Percentiles rank a stretch among this genome's conserved stretches.
Conservation (phyloP, 2,329 filamentous ascomycete species). For the Fusarium bactridioides region DNA sequence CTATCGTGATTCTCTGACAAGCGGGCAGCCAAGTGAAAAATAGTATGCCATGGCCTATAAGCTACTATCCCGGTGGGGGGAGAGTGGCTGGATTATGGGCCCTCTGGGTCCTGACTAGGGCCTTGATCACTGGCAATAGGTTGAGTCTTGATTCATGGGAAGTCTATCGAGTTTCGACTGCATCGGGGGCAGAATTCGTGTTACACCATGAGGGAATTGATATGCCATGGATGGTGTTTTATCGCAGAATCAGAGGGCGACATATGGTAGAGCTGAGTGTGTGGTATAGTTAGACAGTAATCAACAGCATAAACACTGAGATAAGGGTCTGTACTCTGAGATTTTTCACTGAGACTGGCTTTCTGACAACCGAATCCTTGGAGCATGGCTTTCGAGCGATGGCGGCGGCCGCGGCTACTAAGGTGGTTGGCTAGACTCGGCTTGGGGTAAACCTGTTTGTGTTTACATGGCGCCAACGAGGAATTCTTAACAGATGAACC, state of each 20-base stretch:
- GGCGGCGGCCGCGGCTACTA: conserved; percentile 25
- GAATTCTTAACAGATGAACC: conserved; percentile 15
- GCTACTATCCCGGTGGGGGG: conserved; percentile 24
- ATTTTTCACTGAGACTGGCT: background rate
- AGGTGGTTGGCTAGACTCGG: conserved; percentile 21
- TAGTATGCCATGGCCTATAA: conserved; percentile 4
- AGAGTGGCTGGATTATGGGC: conserved; percentile 34
- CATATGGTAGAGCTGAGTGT: background rate
- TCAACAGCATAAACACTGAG: background rate
- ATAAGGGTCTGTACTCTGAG: background rate
- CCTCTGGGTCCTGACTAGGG: conserved; percentile 24
- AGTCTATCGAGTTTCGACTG: conserved; percentile 25
- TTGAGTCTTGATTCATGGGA: conserved; percentile 26
- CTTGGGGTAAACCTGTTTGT: conserved; percentile 26
- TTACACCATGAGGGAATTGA: background rate
- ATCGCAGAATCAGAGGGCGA: background rate
- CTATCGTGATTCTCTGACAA: conserved; percentile 36
- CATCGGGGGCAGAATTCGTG: background rate
- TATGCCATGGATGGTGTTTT: background rate
- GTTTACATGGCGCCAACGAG: background rate
- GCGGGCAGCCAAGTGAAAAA: conserved; percentile 23
- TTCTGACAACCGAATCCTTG: conserved; percentile 1
- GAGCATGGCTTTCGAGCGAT: conserved; percentile 23
- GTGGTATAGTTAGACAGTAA: background rate
- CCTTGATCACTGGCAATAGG: conserved; percentile 23